Evolutionary conservation across 345 rosid genomes (phyloP), one percentile per base, ranked within the genome.

Genomic region (Stellera chamaejasme): DNA sequence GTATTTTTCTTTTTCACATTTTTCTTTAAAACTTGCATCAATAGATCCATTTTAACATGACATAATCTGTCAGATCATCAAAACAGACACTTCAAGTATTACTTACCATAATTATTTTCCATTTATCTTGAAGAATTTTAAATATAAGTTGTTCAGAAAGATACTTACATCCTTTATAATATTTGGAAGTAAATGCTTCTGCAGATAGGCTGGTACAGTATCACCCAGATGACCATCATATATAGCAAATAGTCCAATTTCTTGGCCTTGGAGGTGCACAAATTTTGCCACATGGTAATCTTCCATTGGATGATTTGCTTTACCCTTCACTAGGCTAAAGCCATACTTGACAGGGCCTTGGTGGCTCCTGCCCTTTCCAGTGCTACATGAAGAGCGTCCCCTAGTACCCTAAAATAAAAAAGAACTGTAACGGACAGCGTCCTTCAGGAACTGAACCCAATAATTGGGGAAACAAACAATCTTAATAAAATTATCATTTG

Each of bases 291-390:
- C 87, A 61, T 84, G 81, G 61, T 79, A 84, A 66, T 84, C 91
- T 62, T 84, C 91, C 91, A 84, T 84, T 3, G 90, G 87, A 70
- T 84, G 91, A 68, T 73, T 81, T 23, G 87, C 91, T 77, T 81
- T 84, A 46, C 91, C 91, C 72, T 84, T 84, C 14, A 77, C 75
- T 47, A 84, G 66, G 60, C 75, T 77, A 58, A 75, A 84, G 16
- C 91, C 91, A 64, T 66, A 84, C 64, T 72, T 84, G 26, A 73
- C 58, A 41, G 66, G 72, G n/a, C 80, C 78, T 11, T 67, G 73
- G 8, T 64, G 68, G 64, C 76, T 79, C 69, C 69, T 81, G 42
- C 91, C 91, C 67, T 81, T 84, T 2, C 87, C 91, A 4, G 82
- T 72, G 54, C 67, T 79, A 66, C 36, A 74, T 54, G 84, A 78